Conservation (phyloP, 2,329 filamentous ascomycete genomes). For the Claviceps humidiphila region DNA sequence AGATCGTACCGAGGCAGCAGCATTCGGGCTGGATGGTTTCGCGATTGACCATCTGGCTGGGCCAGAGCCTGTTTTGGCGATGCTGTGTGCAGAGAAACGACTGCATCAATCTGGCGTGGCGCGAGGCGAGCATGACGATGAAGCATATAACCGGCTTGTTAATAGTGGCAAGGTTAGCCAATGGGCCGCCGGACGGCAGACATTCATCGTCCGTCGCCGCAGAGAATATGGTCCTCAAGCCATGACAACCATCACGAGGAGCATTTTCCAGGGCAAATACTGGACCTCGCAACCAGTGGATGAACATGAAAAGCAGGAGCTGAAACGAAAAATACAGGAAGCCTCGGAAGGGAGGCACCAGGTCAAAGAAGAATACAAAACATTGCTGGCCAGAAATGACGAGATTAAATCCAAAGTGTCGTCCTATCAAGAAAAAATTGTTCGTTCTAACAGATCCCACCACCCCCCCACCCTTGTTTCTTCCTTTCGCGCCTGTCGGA, state of each 20-base stretch:
- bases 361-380: conserved; percentile 20
- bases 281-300: conserved; percentile 76
- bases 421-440: conserved; percentile 26
- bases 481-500: neutral
- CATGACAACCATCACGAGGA: conserved; percentile 53
- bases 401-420: conserved; percentile 30
- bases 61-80: conserved; percentile 70
- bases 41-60: conserved; percentile 68
- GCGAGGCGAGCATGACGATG: conserved; percentile 47
- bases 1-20: conserved; percentile 37
- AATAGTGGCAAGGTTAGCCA: conserved; percentile 42
- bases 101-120: conserved; percentile 58
- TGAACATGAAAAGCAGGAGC: conserved; percentile 44
- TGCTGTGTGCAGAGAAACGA: conserved; percentile 65
- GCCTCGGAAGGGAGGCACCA: conserved; percentile 21
- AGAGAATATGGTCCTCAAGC: conserved; percentile 68
- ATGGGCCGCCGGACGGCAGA: conserved; percentile 56
- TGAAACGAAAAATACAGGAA: conserved; percentile 40
- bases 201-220: conserved; percentile 54
- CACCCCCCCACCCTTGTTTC: neutral
- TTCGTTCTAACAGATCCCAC: conserved; percentile 11
- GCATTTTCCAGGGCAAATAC: conserved; percentile 45
- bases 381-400: conserved; percentile 24
- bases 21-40: conserved; percentile 64
- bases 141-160: conserved; percentile 54